Conservation (phyloP, 2,329 filamentous ascomycete genomes). For the Xylariales sp. region DNA sequence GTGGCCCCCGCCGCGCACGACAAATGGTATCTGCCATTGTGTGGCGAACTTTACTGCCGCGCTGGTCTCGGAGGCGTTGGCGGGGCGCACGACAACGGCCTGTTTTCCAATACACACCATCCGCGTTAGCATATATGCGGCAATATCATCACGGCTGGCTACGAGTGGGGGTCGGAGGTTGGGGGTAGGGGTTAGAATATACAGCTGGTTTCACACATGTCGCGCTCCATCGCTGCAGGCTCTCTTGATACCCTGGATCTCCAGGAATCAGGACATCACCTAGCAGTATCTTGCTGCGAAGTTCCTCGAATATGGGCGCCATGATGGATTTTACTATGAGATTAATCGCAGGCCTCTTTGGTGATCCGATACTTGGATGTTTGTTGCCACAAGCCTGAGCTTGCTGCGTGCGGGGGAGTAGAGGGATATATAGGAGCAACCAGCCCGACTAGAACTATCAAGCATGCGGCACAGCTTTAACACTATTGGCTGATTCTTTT, state of each 20-base stretch:
- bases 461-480: no score
- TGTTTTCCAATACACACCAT: constrained; percentile 9
- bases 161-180: no score
- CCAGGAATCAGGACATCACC: constrained; percentile 27
- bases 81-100: constrained; percentile 41
- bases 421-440: no score
- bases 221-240: constrained; percentile 31
- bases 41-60: constrained; percentile 37
- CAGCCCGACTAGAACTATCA: no score
- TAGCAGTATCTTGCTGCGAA: constrained; percentile 3
- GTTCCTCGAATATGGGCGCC: constrained; percentile 1
- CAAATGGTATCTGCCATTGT: constrained; percentile 41
- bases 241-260: constrained; percentile 27
- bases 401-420: no score
- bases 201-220: constrained; percentile 31
- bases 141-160: no score
- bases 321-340: no score
- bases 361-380: no score
- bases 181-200: background rate
- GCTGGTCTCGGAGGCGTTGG: constrained; percentile 27
- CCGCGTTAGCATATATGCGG: background rate
- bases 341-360: no score
- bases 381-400: no score
- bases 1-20: constrained; percentile 53
- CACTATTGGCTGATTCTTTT: no score